phyloP scores from a whole-genome alignment of 768 basidiomycete species.

The Phlebiopsis gigantea region DNA sequence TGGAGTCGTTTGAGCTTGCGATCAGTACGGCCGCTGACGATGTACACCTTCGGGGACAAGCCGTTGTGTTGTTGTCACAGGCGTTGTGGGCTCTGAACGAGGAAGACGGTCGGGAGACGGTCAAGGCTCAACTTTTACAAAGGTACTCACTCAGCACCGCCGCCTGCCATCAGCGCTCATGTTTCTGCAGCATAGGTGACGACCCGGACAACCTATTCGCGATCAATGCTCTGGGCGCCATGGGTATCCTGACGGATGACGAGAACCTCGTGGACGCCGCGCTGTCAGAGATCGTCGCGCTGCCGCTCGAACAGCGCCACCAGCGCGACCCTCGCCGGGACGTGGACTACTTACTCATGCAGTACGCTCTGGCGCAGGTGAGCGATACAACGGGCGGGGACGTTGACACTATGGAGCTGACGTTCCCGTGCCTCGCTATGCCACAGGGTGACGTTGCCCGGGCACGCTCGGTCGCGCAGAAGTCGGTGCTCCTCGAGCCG shows the following conservation, averaged over 20 bases:
- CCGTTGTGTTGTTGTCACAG: slow-evolving; percentile 75
- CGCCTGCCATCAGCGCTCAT: neutral
- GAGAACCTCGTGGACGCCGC: slow-evolving; percentile 81
- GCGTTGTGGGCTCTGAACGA: slow-evolving; percentile 79
- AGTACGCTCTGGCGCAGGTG: slow-evolving; percentile 73
- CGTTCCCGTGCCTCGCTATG: neutral
- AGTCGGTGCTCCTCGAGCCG: slow-evolving; percentile 54
- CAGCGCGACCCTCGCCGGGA: slow-evolving; percentile 65
- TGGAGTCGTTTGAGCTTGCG: slow-evolving; percentile 64
- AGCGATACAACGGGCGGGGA: slow-evolving; percentile 12
- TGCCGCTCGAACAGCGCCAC: slow-evolving; percentile 61
- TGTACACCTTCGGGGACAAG: slow-evolving; percentile 52
- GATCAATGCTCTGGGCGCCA: slow-evolving; percentile 81
- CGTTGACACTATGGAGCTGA: slow-evolving; percentile 1
- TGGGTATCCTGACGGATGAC: slow-evolving; percentile 80
- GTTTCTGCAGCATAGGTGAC: slow-evolving; percentile 53
- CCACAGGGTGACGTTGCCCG: slow-evolving; percentile 42
- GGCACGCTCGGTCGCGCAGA: slow-evolving; percentile 51
- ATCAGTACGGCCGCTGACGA: slow-evolving; percentile 50
- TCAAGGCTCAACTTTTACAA: slow-evolving; percentile 75
- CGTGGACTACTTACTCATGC: slow-evolving; percentile 65
- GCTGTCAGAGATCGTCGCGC: slow-evolving; percentile 68
- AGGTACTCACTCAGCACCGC: slow-evolving; percentile 45
- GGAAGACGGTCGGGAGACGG: slow-evolving; percentile 70
- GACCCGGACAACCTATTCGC: slow-evolving; percentile 75